Evolutionary conservation across 148 eudicot species (phyloP).

Genomic region (Silene uniflora): DNA sequence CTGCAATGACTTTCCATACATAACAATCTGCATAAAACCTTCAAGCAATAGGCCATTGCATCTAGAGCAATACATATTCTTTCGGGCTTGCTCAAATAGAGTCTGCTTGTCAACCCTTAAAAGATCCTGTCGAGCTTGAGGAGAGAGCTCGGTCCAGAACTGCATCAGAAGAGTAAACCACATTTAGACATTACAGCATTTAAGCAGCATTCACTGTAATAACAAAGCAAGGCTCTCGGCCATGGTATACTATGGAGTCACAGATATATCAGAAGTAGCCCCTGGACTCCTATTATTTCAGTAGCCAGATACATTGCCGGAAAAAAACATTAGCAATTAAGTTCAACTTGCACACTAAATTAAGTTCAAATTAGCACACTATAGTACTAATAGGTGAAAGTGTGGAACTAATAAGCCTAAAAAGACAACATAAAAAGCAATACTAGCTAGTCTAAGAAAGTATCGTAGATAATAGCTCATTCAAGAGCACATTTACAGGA

Average conservation of each 20-base stretch:
- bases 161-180: slow-evolving; percentile 31
- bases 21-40: slow-evolving; percentile 83
- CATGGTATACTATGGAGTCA: background rate
- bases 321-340: background rate
- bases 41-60: slow-evolving; percentile 94
- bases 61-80: slow-evolving; percentile 94
- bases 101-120: slow-evolving; percentile 82
- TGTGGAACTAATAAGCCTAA: too few relatives aligned
- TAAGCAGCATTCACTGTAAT: background rate
- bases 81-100: slow-evolving; percentile 93
- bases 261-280: background rate
- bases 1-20: slow-evolving; percentile 86
- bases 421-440: too few relatives aligned
- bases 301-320: background rate
- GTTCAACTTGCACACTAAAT: too few relatives aligned
- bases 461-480: background rate
- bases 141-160: slow-evolving; percentile 86
- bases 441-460: too few relatives aligned
- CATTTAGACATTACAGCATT: slow-evolving; percentile 1
- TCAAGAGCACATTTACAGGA: background rate
- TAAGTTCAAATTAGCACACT: background rate
- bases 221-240: background rate
- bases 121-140: slow-evolving; percentile 74
- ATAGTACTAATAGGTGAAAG: background rate
- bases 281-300: background rate